phyloP scores from a whole-genome alignment of 495 filamentous ascomycete species.

The Lasiosphaeria hispida region DNA sequence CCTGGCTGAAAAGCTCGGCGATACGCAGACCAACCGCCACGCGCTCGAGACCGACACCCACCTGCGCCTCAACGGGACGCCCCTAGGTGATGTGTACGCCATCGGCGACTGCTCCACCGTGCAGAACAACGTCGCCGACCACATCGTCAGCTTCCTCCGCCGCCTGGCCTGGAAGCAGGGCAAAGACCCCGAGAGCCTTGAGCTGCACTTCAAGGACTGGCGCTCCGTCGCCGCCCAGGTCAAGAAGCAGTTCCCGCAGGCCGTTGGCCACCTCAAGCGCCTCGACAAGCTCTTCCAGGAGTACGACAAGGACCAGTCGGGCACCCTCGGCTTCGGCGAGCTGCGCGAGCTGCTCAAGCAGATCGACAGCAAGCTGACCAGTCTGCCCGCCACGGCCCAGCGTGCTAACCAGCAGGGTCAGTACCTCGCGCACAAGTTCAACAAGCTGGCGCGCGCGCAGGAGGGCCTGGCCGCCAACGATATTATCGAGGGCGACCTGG shows the following conservation, averaged over 20 bases:
- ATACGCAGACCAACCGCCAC: slow-evolving; percentile 77
- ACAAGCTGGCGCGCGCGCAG: slow-evolving; percentile 78
- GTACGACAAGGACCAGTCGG: slow-evolving; percentile 90
- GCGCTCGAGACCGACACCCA: slow-evolving; percentile 96
- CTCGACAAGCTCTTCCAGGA: slow-evolving; percentile 84
- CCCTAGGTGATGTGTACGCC: slow-evolving; percentile 92
- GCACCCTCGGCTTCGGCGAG: slow-evolving; percentile 91
- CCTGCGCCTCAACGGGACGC: slow-evolving; percentile 85
- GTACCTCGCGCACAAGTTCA: slow-evolving; percentile 92
- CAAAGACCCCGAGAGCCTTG: slow-evolving; percentile 76
- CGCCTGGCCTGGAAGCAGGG: slow-evolving; percentile 90
- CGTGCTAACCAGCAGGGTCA: slow-evolving; percentile 94
- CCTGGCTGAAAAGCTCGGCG: slow-evolving; percentile 68
- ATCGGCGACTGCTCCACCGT: slow-evolving; percentile 97
- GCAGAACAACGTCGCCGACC: slow-evolving; percentile 88
- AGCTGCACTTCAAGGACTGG: slow-evolving; percentile 87
- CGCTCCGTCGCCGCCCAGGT: slow-evolving; percentile 75
- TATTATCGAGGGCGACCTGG: slow-evolving; percentile 82
- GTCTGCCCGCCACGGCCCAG: slow-evolving; percentile 87
- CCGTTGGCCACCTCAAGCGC: slow-evolving; percentile 81
- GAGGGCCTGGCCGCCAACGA: slow-evolving; percentile 77
- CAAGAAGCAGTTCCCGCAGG: slow-evolving; percentile 88
- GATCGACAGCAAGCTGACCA: slow-evolving; percentile 87
- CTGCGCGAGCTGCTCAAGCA: slow-evolving; percentile 82
- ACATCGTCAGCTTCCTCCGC: slow-evolving; percentile 84